These are phyloP conservation scores for Gloeostereum incarnatum DNA, from an alignment of 768 basidiomycete species.

Conservation along the genomic window DNA sequence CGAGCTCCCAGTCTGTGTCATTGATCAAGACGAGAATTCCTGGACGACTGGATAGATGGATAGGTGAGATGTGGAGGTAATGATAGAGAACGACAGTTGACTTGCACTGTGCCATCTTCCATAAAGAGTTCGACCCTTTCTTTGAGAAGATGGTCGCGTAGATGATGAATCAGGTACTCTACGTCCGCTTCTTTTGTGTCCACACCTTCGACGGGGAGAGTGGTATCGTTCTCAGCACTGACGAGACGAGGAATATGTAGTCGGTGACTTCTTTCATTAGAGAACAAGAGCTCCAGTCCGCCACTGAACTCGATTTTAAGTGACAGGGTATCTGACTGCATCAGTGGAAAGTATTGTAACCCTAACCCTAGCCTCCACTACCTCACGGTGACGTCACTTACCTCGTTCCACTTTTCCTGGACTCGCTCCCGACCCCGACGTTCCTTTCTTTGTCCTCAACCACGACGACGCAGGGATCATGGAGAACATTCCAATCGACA, in stretches of 20 bases:
- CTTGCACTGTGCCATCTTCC: slow-evolving; percentile 81
- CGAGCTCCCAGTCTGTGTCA: slow-evolving; percentile 96
- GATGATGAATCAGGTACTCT: slow-evolving; percentile 67
- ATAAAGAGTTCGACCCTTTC: slow-evolving; percentile 87
- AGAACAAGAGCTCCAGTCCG: slow-evolving; percentile 81
- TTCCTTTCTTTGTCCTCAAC: background rate
- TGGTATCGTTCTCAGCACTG: slow-evolving; percentile 24
- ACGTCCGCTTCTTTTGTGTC: slow-evolving; percentile 48
- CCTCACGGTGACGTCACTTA: too few relatives aligned
- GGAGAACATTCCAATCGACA: slow-evolving; percentile 51
- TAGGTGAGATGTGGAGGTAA: slow-evolving; percentile 1
- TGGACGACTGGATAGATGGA: slow-evolving; percentile 69
- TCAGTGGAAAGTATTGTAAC: too few relatives aligned
- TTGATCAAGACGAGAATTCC: slow-evolving; percentile 97
- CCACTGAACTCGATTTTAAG: slow-evolving; percentile 76
- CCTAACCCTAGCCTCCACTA: too few relatives aligned
- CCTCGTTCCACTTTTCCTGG: too few relatives aligned
- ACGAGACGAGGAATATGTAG: slow-evolving; percentile 44
- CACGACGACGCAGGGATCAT: slow-evolving; percentile 19
- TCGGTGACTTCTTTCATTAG: slow-evolving; percentile 51
- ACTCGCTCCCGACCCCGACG: background rate
- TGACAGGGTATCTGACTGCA: slow-evolving; percentile 14
- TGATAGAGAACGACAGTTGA: slow-evolving; percentile 8
- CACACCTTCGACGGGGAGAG: slow-evolving; percentile 4
- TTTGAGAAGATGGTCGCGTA: slow-evolving; percentile 69